A percentile compares a stretch with the other conserved stretches of the same genome.
These are phyloP conservation scores for Musa troglodytarum DNA, from an alignment of 176 grass and related monocot species.

Conservation along the genomic window DNA sequence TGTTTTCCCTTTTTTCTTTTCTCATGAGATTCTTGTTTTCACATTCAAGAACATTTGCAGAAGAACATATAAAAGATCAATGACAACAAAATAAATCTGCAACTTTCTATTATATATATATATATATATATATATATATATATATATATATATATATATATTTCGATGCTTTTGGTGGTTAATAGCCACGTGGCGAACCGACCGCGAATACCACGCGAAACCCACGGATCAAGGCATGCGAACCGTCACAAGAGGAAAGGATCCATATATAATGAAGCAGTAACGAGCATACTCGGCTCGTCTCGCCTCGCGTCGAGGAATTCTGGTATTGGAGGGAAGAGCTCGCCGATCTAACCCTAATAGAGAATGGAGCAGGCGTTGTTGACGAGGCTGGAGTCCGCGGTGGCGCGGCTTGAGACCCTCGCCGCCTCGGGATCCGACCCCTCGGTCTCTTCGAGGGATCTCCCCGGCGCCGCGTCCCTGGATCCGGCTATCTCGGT, in stretches of 20 bases:
- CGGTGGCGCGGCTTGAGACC: constrained; percentile 62
- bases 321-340: not conserved
- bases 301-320: not conserved
- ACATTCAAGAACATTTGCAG: no score
- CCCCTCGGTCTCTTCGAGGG: constrained; percentile 9
- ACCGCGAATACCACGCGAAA: not conserved
- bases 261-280: not conserved
- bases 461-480: not conserved
- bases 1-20: no score
- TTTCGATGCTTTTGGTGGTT: no score
- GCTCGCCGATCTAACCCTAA: not conserved
- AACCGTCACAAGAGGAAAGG: not conserved
- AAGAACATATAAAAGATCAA: no score
- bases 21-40: no score
- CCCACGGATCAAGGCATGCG: not conserved
- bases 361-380: constrained; percentile 55
- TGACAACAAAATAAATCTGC: no score
- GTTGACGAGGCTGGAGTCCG: constrained; percentile 78
- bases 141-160: no score
- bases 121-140: no score
- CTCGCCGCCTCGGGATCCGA: constrained; percentile 20
- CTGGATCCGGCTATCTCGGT: constrained; percentile 62
- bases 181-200: no score
- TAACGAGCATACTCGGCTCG: not conserved
- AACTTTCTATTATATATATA: no score